phyloP scores from a whole-genome alignment of 116 monocot species.

The Dioscorea cayenensis region DNA sequence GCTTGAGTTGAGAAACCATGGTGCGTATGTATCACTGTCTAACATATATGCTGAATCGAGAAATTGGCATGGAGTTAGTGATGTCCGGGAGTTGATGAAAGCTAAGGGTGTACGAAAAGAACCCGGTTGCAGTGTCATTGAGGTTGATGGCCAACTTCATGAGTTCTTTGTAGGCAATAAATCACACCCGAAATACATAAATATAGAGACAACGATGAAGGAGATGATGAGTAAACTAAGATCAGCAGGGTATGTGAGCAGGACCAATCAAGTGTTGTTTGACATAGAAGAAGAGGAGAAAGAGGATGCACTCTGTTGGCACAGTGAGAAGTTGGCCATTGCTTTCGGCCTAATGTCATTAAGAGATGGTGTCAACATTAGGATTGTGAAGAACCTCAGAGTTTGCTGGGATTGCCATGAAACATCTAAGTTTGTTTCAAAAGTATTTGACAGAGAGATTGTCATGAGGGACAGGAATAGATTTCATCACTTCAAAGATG shows the following conservation, averaged over 20 bases:
- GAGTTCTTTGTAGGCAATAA: constrained; percentile 69
- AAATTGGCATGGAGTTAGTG: constrained; percentile 54
- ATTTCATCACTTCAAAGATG: constrained; percentile 74
- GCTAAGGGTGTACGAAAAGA: constrained; percentile 62
- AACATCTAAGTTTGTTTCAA: constrained; percentile 50
- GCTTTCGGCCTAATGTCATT: constrained; percentile 58
- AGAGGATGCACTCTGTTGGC: constrained; percentile 54
- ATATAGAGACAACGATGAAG: constrained; percentile 52
- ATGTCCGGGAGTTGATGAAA: constrained; percentile 60
- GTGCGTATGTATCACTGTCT: constrained; percentile 67
- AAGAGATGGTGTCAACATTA: constrained; percentile 30
- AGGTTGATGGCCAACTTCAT: constrained; percentile 54
- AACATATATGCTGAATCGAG: constrained; percentile 73
- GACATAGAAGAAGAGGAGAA: constrained; percentile 91
- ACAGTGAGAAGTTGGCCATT: constrained; percentile 81
- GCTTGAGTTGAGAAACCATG: constrained; percentile 48
- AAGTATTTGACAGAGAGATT: constrained; percentile 63
- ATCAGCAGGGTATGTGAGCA: constrained; percentile 45
- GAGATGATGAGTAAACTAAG: constrained; percentile 52
- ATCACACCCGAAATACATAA: constrained; percentile 43
- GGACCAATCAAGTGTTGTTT: constrained; percentile 60
- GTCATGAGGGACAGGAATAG: constrained; percentile 75
- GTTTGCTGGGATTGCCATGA: constrained; percentile 80
- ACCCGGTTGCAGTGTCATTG: constrained; percentile 73
- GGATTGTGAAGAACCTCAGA: constrained; percentile 76